Evolutionary conservation across 176 grass and related monocot genomes (phyloP).

Genomic region (Pontederia crassipes): DNA sequence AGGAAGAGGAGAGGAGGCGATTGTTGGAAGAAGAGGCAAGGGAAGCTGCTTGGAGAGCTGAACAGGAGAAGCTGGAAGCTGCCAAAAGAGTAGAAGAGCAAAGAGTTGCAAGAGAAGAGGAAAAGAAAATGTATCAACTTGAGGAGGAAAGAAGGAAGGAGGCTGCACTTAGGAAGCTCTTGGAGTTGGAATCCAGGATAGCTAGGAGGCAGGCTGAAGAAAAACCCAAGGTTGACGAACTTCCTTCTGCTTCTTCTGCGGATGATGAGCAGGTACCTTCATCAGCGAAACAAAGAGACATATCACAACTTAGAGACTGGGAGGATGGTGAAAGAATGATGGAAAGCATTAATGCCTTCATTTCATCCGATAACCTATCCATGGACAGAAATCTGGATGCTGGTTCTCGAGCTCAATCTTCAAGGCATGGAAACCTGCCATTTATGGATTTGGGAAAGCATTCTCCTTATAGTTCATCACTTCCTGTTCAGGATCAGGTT

Average conservation of each 20-base stretch:
- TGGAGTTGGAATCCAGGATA: constrained; percentile 86
- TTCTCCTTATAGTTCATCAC: constrained; percentile 28
- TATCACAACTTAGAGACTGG: constrained; percentile 29
- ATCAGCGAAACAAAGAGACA: constrained; percentile 26
- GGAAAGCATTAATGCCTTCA: constrained; percentile 45
- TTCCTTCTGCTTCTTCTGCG: constrained; percentile 26
- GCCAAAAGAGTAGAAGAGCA: constrained; percentile 67
- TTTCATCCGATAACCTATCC: constrained; percentile 37
- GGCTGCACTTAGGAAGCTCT: constrained; percentile 69
- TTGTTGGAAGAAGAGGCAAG: constrained; percentile 69
- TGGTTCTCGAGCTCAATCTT: constrained; percentile 35
- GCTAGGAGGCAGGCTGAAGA: constrained; percentile 51
- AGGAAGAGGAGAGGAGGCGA: constrained; percentile 55
- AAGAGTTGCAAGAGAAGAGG: constrained; percentile 85
- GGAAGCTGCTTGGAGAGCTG: constrained; percentile 53
- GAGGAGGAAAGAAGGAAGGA: constrained; percentile 95
- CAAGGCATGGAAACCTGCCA: constrained; percentile 33
- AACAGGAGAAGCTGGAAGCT: constrained; percentile 82
- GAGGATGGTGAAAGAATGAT: constrained; percentile 41
- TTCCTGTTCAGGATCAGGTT: constrained; percentile 36
- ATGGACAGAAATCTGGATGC: constrained; percentile 43
- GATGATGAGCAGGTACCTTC: constrained; percentile 31
- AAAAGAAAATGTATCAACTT: constrained; percentile 42
- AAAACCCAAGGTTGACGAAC: constrained; percentile 28
- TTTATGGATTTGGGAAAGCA: constrained; percentile 52